Evolutionary conservation across 345 rosid genomes (phyloP), one percentile per base, ranked within the genome.

Genomic region (Sonneratia alba): DNA sequence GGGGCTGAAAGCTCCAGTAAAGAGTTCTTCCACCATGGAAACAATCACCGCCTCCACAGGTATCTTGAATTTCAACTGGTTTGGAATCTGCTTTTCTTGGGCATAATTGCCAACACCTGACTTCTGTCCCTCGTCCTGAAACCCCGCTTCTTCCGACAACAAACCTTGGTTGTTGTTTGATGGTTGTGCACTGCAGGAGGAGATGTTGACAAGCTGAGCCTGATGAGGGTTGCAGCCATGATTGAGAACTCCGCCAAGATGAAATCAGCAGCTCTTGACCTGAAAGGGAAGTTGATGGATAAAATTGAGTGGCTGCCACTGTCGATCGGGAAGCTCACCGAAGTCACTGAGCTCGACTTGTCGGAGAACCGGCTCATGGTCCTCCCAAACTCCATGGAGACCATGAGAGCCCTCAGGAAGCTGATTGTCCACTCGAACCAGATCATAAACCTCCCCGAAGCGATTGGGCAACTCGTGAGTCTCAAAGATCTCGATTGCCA

Each of bases 341-440:
- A 47, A 67, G 75, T 86, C 36, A 81, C 78, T 3, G 85, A 77
- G 71, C 56, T 88, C 66, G 80, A 88, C 79, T 66, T 86, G 16
- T 88, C 91, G 1, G 91, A 88, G 70, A 88, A 88, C 76, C 78
- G 76, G 34, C 80, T 88, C 72, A 85, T 82, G 89, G 91, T 87
- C 36, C 88, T 88, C 71, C 93, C 93, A 1, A 49, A 80, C 36
- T 72, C 87, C 34, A 72, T 88, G 1, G 71, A 75, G 40, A 75
- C 70, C 71, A 84, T 88, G 61, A 82, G 71, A 73, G 70, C 83
- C 79, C 78, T 88, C 67, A 82, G 69, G 36, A 88, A 81, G 79
- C 78, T 88, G 49, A 81, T 81, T 72, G 27, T 87, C 22, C 88
- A 85, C 81, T 85, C 91, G 7, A 88, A 88, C 78, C 91, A 85